These are phyloP conservation scores for Aphanomyces euteiches DNA, from an alignment of 352 stramenopile genomes.

Conservation along the genomic window DNA sequence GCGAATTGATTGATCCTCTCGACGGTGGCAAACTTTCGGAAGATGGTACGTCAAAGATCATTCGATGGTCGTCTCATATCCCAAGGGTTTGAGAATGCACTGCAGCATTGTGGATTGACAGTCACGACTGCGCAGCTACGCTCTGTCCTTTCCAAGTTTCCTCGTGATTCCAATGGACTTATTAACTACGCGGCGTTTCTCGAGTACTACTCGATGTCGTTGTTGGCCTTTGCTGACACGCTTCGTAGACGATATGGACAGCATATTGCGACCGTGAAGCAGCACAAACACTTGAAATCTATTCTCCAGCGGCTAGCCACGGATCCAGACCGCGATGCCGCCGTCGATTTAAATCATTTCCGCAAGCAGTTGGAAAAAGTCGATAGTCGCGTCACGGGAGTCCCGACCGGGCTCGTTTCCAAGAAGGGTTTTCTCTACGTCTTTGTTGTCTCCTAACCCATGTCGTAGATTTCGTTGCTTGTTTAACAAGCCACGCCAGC, in stretches of 20 bases:
- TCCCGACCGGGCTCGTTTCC: constrained; percentile 3
- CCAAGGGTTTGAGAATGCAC: constrained; percentile 41
- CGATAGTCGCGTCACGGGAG: constrained; percentile 19
- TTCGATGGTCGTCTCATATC: background rate
- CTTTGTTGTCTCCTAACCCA: background rate
- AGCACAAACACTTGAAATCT: constrained; percentile 21
- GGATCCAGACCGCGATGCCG: constrained; percentile 6
- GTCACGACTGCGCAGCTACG: constrained; percentile 37
- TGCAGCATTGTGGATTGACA: constrained; percentile 37
- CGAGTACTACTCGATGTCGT: constrained; percentile 35
- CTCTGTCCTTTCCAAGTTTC: constrained; percentile 52
- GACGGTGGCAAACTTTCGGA: constrained; percentile 43
- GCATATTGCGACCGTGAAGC: constrained; percentile 9
- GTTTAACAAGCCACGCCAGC: constrained; percentile 11
- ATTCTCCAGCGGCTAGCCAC: constrained; percentile 18
- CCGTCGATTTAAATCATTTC: constrained; percentile 3
- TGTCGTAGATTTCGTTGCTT: constrained; percentile 16
- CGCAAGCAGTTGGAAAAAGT: constrained; percentile 17
- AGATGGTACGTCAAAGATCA: constrained; percentile 37
- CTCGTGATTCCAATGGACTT: constrained; percentile 35
- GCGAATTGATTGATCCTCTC: constrained; percentile 38
- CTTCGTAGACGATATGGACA: constrained; percentile 21
- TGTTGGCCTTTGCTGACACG: background rate
- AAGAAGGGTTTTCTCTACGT: constrained; percentile 22
- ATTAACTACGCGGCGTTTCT: constrained; percentile 51